Evolutionary conservation across 441 rosid species (phyloP), one percentile per base, ranked within the genome.

Genomic region (Geranium incanum): DNA sequence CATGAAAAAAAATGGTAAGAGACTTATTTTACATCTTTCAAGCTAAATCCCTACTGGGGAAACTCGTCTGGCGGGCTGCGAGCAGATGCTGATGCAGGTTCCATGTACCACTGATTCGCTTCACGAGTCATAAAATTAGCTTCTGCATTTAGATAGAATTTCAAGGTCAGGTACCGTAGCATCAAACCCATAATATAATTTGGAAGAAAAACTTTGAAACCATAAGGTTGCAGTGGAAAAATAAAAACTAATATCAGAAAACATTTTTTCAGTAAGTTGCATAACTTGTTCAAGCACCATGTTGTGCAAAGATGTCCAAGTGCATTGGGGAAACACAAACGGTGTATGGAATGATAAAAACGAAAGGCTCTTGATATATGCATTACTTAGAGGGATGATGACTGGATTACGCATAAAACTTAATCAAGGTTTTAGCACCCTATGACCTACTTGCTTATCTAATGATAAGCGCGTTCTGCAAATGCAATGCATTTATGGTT

Each of bases 101-200:
- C 87, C 75, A 55, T 81, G 81, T 89, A 94, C 99, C 97, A 94
- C 67, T 92, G 81, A 75, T 87, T 84, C 39, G 81, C 81, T 70
- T 89, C 89, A 0, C 97, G 93, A 12, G 85, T 85, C 74, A 94
- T 76, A 79, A 92, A 94, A 71, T 82, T 85, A 8, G 99, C 97
- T 76, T 90, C 99, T 92, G 94, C 84, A 81, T 71, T 52, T 48
- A 38, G 6, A 74, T 15, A 57, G 28, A 15, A 69, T 72, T 69
- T n/a, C 1, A 45, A 6, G 68, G 21, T 50, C 16, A 50, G 57
- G 13, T 9, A 43, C 50, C 50, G 13, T 50, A 50, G 57, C 57
- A 50, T 6, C 50, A 43, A 43, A 43, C 2, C 50, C 50, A 41
- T 6, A 21, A 41, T 43, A 7, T 6, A 28, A 28, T 28, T 28